phyloP scores from a whole-genome alignment of 495 filamentous ascomycete species.

The Neurospora intermedia region DNA sequence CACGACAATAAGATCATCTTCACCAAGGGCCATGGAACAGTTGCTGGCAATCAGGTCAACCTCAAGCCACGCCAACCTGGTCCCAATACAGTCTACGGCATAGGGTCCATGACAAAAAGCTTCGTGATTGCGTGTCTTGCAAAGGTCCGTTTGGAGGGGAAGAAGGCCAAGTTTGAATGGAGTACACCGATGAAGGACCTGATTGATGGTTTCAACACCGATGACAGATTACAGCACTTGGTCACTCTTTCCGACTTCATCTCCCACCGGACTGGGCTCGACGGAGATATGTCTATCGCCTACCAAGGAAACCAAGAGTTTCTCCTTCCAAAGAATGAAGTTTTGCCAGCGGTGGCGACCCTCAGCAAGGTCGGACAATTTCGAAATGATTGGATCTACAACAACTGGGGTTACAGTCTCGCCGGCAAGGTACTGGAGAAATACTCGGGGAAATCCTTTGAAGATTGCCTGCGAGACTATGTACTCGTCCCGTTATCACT shows the following conservation, averaged over 20 bases:
- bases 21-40: not conserved
- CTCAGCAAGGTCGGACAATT: not conserved
- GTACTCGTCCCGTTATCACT: constrained; percentile 5
- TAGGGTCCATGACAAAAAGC: constrained; percentile 6
- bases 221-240: not conserved
- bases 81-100: constrained; percentile 4
- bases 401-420: constrained; percentile 16
- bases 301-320: not conserved
- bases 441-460: constrained; percentile 4
- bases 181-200: constrained; percentile 1
- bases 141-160: not conserved
- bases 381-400: constrained; percentile 15
- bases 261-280: constrained; percentile 4
- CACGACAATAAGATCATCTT: not conserved
- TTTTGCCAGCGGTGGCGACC: not conserved
- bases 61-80: not conserved
- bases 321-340: not conserved
- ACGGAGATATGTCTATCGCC: not conserved
- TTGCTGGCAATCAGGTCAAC: not conserved
- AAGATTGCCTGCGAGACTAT: constrained; percentile 1
- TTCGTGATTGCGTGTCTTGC: not conserved
- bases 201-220: not conserved
- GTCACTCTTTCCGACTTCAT: constrained; percentile 3
- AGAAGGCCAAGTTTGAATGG: not conserved
- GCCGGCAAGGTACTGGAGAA: constrained; percentile 15